A percentile compares a stretch with the other conserved stretches of the same genome.
Evolutionary conservation across 371 early-diverging fungal genomes (phyloP).

Genomic region (Apophysomyces trapeziformis): DNA sequence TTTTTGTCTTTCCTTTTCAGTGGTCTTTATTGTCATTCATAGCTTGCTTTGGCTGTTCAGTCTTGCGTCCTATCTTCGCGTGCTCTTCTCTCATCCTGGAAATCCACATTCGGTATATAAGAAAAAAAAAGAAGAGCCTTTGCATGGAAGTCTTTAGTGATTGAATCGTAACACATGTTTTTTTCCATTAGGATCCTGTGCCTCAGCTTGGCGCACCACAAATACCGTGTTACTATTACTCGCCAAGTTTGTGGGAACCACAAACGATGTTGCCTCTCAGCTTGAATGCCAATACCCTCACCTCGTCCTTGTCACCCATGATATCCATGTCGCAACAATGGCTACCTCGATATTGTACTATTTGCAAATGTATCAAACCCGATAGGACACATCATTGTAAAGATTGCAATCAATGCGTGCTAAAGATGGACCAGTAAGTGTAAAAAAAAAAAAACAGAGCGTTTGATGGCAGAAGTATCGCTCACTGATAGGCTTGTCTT

Average conservation of each 20-base stretch:
- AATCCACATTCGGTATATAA: conserved; percentile 24
- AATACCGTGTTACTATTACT: conserved; percentile 36
- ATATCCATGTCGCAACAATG: conserved; percentile 52
- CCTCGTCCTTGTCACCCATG: conserved; percentile 33
- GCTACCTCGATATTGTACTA: conserved; percentile 57
- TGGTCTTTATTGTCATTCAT: conserved; percentile 47
- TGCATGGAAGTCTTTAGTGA: background rate
- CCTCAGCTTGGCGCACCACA: background rate
- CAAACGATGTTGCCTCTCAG: conserved; percentile 19
- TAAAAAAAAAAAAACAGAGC: no score
- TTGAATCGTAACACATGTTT: no score
- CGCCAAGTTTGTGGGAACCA: conserved; percentile 32
- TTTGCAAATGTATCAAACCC: conserved; percentile 61
- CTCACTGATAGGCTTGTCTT: background rate
- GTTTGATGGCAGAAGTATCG: no score
- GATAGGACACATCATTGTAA: conserved; percentile 69
- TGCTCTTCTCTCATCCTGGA: conserved; percentile 55
- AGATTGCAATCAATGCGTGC: conserved; percentile 64
- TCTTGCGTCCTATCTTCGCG: conserved; percentile 49
- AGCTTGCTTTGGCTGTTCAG: conserved; percentile 49
- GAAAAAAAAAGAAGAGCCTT: background rate
- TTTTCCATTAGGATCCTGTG: no score
- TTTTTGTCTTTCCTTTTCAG: conserved; percentile 27
- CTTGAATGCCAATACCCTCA: conserved; percentile 6
- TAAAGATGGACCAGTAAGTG: conserved; percentile 71